Base-by-base conservation (phyloP, 768 basidiomycete genomes). In the Calocybe gangraenosa region DNA sequence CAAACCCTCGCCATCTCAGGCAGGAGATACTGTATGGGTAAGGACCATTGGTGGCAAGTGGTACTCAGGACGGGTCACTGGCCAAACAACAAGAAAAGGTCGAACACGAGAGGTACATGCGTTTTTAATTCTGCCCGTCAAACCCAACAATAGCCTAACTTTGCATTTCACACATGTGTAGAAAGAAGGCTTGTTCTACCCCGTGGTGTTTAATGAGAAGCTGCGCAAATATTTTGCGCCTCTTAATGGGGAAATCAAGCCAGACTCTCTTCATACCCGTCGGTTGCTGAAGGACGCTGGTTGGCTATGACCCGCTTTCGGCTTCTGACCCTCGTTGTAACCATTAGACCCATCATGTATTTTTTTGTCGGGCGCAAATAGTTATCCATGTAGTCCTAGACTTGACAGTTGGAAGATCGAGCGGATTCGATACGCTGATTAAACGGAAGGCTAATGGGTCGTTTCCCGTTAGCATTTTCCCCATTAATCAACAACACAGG, bases 231-330 rank as follows among this genome's bases (percentile, higher is more conserved):
- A 77, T 57, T 78, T 80, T 55, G 73, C 82, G 2, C 82, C 83
- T 5, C 63, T 80, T 39, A 78, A 82, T 43, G 83, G 82, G 14
- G 81, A 83, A 49, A 72, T 84, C 44, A 85, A 84, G 59, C 82
- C 82, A 2, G 72, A 85, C 55, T 73, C 53, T 0, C 42, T 59
- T 17, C 65, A 73, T 44, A 68, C 75, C 2, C 70, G 73, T n/a
- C 47, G 54, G 23, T 54, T 84, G 46, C 63, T 85, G 18, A 61
- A 64, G 44, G 67, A 70, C 6, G 74, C 70, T 37, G 79, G 77
- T 4, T 76, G 70, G 73, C 49, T 78, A 57, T 49, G 50, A 54
- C n/a, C n/a, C n/a, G n/a, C n/a, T n/a, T n/a, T n/a, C n/a, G n/a
- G n/a, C 60, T 33, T n/a, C 19, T 30, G 31, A 21, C 3, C 14